These are phyloP conservation scores for Phytophthora uliginosa DNA, from an alignment of 352 stramenopile genomes.

Conservation along the genomic window DNA sequence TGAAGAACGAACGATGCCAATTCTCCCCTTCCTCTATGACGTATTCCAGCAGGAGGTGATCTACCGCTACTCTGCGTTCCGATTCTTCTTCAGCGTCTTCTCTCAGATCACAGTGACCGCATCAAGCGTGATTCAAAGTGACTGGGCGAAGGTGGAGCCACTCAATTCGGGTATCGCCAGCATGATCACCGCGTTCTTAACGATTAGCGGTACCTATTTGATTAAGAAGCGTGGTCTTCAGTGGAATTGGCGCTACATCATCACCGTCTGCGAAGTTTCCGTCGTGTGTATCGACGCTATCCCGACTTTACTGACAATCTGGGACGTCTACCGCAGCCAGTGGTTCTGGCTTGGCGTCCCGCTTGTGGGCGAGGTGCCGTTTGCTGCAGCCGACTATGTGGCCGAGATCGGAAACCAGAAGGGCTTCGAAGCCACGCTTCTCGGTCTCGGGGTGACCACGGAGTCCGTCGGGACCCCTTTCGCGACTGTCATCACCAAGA, in stretches of 20 bases:
- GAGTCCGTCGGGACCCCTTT: conserved; percentile 50
- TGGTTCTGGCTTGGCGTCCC: conserved; percentile 67
- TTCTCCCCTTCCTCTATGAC: conserved; percentile 39
- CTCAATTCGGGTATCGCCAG: conserved; percentile 58
- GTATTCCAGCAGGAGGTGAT: conserved; percentile 44
- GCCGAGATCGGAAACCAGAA: conserved; percentile 43
- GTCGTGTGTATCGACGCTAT: conserved; percentile 52
- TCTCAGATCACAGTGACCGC: conserved; percentile 51
- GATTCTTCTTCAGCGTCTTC: conserved; percentile 49
- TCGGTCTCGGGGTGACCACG: conserved; percentile 46
- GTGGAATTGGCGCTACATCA: conserved; percentile 58
- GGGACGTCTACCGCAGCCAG: conserved; percentile 59
- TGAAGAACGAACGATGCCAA: conserved; percentile 23
- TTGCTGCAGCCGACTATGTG: conserved; percentile 40
- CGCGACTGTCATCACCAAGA: conserved; percentile 59
- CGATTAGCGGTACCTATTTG: conserved; percentile 32
- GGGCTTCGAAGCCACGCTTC: conserved; percentile 54
- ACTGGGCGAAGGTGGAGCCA: conserved; percentile 57
- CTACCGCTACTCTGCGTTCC: conserved; percentile 50
- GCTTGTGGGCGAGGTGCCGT: conserved; percentile 49
- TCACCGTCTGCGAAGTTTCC: conserved; percentile 44
- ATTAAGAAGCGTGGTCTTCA: conserved; percentile 36
- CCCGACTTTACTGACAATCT: conserved; percentile 62
- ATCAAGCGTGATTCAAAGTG: conserved; percentile 46
- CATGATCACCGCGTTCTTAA: conserved; percentile 44